Evolutionary conservation across 257 asterid genomes (phyloP), one percentile per base, ranked within the genome.

Genomic region (Nicotiana paniculata): DNA sequence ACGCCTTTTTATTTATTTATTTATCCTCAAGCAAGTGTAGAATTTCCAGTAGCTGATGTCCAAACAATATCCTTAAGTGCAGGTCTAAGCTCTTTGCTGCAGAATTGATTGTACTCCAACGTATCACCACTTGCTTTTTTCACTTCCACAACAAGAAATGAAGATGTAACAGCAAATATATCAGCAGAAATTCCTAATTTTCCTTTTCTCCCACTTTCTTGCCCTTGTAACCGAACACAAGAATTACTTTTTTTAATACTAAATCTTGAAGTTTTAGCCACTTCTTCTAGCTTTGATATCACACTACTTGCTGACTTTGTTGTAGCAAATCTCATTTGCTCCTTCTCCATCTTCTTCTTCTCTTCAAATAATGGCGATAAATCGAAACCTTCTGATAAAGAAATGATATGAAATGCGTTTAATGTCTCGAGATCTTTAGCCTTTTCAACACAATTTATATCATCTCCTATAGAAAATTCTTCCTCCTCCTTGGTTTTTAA

Each of bases 381-480:
- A 85, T 90, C 87, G 1, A 90, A 90, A 4, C 93, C 93, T 21
- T 86, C 86, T 0, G 93, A 90, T 9, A 90, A 55, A 0, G 93
- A 90, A n/a, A 90, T 90, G 32, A 90, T 89, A 53, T 90, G 93
- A 51, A 90, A 90, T 0, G 93, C 93, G 8, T 89, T 90, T 72
- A 90, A 24, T 0, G 90, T 82, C 85, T 89, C 92, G 0, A 74
- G 6, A 61, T 86, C 87, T 18, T 86, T 83, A 17, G 83, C 82
- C 66, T 81, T 85, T 10, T 16, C 69, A 0, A 48, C 64, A 1
- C 21, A 16, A 12, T 6, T 11, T 0, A 43, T 43, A 39, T 82
- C 89, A 24, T 82, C 88, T 4, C 83, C 90, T 35, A 62, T 11
- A 0, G 79, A 15, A 28, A 87, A 81, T 18, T 83, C 91, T 26